Percentiles rank a stretch among this genome's conserved stretches.
These are phyloP conservation scores for Darksidea phi DNA, from an alignment of 495 filamentous ascomycete genomes.

Conservation along the genomic window DNA sequence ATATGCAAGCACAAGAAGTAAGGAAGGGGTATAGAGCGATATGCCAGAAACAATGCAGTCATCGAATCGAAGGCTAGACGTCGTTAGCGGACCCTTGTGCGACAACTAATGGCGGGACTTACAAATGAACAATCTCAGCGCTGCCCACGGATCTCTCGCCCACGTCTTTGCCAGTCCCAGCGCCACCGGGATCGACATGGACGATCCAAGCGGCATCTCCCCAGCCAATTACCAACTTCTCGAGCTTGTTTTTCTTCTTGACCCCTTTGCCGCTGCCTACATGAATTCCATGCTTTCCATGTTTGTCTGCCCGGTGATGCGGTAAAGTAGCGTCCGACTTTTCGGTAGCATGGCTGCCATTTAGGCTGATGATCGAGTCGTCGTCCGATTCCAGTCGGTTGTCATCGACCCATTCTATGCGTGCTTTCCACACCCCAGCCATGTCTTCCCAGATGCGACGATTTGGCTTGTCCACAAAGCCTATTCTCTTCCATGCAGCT, in stretches of 20 bases:
- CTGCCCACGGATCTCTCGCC: slow-evolving; percentile 71
- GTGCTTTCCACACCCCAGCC: slow-evolving; percentile 88
- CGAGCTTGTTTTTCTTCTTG: slow-evolving; percentile 49
- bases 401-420: slow-evolving; percentile 89
- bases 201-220: slow-evolving; percentile 94
- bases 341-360: slow-evolving; percentile 39
- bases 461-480: slow-evolving; percentile 81
- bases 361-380: slow-evolving; percentile 48
- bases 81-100: slow-evolving; percentile 40
- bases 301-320: slow-evolving; percentile 21
- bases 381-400: slow-evolving; percentile 64
- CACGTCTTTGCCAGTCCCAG: slow-evolving; percentile 64
- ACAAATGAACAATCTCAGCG: slow-evolving; percentile 90
- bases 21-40: slow-evolving; percentile 89
- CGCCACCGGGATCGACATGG: slow-evolving; percentile 77
- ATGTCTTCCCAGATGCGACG: slow-evolving; percentile 86
- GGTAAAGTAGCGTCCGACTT: slow-evolving; percentile 31
- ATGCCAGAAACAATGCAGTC: slow-evolving; percentile 97
- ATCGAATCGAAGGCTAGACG: slow-evolving; percentile 68
- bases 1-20: slow-evolving; percentile 87
- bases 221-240: slow-evolving; percentile 91
- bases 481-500: slow-evolving; percentile 92
- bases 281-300: background rate
- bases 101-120: slow-evolving; percentile 38
- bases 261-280: background rate